Conservation (phyloP, 768 basidiomycete species). For the Mycena kentingensis region DNA sequence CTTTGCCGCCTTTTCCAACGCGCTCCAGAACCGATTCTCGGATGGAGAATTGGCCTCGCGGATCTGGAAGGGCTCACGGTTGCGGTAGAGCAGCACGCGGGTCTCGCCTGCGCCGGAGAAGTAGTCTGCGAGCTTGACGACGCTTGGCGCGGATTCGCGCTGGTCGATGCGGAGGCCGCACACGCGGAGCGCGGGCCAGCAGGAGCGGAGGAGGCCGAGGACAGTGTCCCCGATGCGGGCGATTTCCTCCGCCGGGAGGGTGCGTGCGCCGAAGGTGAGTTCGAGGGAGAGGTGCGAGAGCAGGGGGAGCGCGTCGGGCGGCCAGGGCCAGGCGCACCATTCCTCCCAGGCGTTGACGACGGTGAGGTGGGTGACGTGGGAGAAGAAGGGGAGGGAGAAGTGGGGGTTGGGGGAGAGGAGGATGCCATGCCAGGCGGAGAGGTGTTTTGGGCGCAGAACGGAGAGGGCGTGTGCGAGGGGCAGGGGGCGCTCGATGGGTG, state of each 20-base stretch:
- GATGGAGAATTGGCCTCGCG: slow-evolving; percentile 38
- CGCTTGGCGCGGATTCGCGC: slow-evolving; percentile 8
- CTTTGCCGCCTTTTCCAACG: slow-evolving; percentile 32
- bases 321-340: slow-evolving; percentile 38
- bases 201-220: slow-evolving; percentile 25
- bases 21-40: slow-evolving; percentile 37
- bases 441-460: neutral
- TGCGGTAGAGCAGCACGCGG: slow-evolving; percentile 40
- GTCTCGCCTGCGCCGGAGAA: slow-evolving; percentile 29
- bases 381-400: neutral
- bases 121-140: slow-evolving; percentile 8
- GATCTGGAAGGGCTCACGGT: slow-evolving; percentile 41
- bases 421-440: neutral
- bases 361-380: slow-evolving; percentile 15
- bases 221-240: slow-evolving; percentile 27
- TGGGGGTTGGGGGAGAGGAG: neutral
- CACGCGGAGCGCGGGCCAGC: slow-evolving; percentile 28
- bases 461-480: neutral
- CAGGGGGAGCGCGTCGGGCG: slow-evolving; percentile 31
- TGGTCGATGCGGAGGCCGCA: slow-evolving; percentile 36
- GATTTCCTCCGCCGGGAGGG: slow-evolving; percentile 23
- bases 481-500: neutral
- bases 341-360: slow-evolving; percentile 46
- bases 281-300: slow-evolving; percentile 44
- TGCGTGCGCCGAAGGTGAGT: slow-evolving; percentile 33